phyloP scores from a whole-genome alignment of 257 asterid genomes.

The Sherardia arvensis region DNA sequence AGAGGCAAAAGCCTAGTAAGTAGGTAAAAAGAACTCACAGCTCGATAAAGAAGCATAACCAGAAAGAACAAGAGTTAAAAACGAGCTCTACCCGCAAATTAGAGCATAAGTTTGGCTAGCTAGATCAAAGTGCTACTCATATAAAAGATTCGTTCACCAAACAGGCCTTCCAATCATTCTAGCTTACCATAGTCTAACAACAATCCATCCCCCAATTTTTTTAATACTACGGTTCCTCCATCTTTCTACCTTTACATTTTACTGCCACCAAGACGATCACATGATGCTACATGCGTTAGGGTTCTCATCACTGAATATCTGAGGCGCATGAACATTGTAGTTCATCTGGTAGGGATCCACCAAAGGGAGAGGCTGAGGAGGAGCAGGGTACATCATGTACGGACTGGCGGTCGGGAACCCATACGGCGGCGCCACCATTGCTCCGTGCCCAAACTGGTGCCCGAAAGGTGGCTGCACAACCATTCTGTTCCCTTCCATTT shows the following conservation, averaged over 20 bases:
- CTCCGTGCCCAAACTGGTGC: conserved; percentile 3
- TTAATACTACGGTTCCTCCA: background rate
- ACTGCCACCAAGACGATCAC: conserved; percentile 28
- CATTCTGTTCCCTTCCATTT: conserved; percentile 19
- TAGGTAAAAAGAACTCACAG: background rate
- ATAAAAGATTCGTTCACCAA: background rate
- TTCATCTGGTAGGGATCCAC: conserved; percentile 10
- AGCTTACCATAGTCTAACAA: background rate
- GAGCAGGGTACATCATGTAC: background rate
- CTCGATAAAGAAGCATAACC: background rate
- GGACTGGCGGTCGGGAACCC: conserved; percentile 4
- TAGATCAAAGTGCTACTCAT: background rate
- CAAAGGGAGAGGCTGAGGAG: conserved; percentile 3
- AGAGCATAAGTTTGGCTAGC: no score
- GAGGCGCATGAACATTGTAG: conserved; percentile 17
- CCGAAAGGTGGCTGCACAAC: conserved; percentile 10
- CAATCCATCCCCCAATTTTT: background rate
- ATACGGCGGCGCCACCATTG: background rate
- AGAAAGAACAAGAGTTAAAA: no score
- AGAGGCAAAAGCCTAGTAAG: background rate
- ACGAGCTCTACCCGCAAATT: no score
- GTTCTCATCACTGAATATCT: conserved; percentile 38
- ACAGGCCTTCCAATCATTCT: background rate
- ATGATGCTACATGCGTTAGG: conserved; percentile 35
- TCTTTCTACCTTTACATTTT: conserved; percentile 10